Conservation (phyloP, 495 filamentous ascomycete species). For the Jackrogersella minutella region DNA sequence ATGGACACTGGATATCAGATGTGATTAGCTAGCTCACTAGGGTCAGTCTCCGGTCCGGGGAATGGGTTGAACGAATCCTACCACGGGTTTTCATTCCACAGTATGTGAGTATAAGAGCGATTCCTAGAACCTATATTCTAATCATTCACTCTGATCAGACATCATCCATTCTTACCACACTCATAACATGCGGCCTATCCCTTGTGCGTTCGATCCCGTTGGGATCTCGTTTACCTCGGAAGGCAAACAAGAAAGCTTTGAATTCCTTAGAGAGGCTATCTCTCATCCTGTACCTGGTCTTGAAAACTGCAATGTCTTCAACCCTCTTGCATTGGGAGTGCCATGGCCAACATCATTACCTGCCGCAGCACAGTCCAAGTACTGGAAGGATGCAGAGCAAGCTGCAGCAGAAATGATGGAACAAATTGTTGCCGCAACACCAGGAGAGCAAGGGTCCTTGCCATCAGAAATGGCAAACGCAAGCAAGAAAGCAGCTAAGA, state of each 20-base stretch:
- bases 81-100: background rate
- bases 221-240: background rate
- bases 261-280: constrained; percentile 1
- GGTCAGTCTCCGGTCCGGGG: background rate
- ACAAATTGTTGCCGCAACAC: background rate
- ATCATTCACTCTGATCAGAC: background rate
- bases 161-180: background rate
- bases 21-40: background rate
- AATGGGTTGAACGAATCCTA: background rate
- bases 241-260: constrained; percentile 5
- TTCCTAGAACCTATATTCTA: background rate
- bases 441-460: constrained; percentile 9
- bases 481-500: constrained; percentile 14
- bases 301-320: constrained; percentile 7
- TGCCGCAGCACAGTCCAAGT: constrained; percentile 10
- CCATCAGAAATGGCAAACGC: constrained; percentile 4
- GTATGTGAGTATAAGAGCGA: background rate
- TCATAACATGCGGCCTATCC: constrained; percentile 1
- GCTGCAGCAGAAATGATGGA: background rate
- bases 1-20: background rate
- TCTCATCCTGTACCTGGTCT: background rate
- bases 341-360: constrained; percentile 20
- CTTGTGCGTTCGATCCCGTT: background rate
- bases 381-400: constrained; percentile 17
- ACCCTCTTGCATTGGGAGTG: background rate